Conservation (phyloP, 2,329 filamentous ascomycete genomes). For the Dactylellina haptotyla region DNA sequence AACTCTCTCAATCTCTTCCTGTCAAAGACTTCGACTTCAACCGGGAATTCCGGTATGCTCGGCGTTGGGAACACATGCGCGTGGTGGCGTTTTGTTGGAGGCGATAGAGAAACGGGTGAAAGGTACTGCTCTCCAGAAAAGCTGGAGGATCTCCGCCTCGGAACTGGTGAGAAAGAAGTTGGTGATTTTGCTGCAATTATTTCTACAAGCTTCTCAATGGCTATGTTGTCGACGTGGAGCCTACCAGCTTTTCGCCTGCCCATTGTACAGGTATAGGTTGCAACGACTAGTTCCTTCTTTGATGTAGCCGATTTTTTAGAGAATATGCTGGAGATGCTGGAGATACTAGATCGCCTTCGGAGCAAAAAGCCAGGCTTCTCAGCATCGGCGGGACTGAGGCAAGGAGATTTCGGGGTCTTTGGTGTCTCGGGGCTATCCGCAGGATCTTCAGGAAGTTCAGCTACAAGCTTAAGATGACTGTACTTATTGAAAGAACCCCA, state of each 20-base stretch:
- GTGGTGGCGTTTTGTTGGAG: constrained; percentile 31
- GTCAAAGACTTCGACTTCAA: constrained; percentile 35
- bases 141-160: constrained; percentile 21
- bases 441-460: constrained; percentile 50
- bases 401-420: constrained; percentile 35
- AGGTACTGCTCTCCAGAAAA: constrained; percentile 24
- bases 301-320: constrained; percentile 37
- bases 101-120: constrained; percentile 21
- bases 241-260: constrained; percentile 56
- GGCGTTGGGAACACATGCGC: constrained; percentile 51
- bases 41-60: constrained; percentile 13
- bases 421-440: constrained; percentile 11
- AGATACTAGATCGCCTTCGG: constrained; percentile 53
- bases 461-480: constrained; percentile 57
- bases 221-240: constrained; percentile 54
- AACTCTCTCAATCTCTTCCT: constrained; percentile 37
- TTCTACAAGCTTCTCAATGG: constrained; percentile 39
- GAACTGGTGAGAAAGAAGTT: constrained; percentile 12
- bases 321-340: constrained; percentile 55
- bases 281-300: constrained; percentile 54
- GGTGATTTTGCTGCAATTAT: constrained; percentile 28
- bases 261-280: constrained; percentile 56
- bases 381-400: constrained; percentile 40
- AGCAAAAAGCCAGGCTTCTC: constrained; percentile 36
- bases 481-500: constrained; percentile 55